phyloP scores from a whole-genome alignment of 108 stramenopile genomes.

The Bacterosira constricta region DNA sequence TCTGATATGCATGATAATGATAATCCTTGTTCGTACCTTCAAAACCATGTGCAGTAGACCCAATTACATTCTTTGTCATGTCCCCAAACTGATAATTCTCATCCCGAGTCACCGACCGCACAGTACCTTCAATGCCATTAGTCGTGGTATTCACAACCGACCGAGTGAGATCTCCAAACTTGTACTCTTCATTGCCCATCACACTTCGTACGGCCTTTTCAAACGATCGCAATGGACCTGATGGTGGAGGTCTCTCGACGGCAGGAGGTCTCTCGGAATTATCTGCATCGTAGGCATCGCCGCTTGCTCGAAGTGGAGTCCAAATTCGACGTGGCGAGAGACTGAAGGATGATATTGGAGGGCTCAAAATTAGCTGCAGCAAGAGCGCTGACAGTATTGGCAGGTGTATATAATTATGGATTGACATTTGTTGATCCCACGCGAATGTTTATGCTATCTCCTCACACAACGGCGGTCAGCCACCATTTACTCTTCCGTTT shows the following conservation, averaged over 20 bases:
- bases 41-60: background rate
- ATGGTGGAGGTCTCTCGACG: too few relatives aligned
- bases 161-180: slow-evolving; percentile 14
- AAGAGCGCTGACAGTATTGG: too few relatives aligned
- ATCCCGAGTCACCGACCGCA: slow-evolving; percentile 21
- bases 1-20: too few relatives aligned
- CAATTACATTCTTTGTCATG: slow-evolving; percentile 20
- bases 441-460: too few relatives aligned
- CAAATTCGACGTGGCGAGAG: background rate
- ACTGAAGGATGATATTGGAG: background rate
- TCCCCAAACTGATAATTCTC: slow-evolving; percentile 38
- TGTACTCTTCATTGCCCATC: slow-evolving; percentile 17
- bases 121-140: slow-evolving; percentile 27
- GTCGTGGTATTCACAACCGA: background rate
- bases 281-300: background rate
- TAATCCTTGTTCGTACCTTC: background rate
- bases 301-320: background rate
- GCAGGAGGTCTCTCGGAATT: background rate
- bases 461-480: too few relatives aligned
- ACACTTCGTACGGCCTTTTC: slow-evolving; percentile 1
- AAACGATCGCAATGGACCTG: background rate
- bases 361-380: background rate
- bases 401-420: too few relatives aligned
- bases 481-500: too few relatives aligned
- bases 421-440: too few relatives aligned